These are phyloP conservation scores for Blumeria graminis DNA, from an alignment of 2,329 filamentous ascomycete genomes.

Conservation along the genomic window DNA sequence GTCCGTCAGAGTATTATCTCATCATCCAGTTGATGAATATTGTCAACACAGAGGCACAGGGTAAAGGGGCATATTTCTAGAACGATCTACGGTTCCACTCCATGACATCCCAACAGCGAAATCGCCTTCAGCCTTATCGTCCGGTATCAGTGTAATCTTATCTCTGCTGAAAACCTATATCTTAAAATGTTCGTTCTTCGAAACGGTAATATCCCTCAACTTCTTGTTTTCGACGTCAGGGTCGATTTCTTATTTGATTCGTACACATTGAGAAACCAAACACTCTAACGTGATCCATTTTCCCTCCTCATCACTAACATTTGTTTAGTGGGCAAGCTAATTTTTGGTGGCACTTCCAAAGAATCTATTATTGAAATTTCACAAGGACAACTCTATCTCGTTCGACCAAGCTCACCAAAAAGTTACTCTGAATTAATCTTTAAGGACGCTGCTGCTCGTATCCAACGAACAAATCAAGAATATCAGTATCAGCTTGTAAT, in stretches of 20 bases:
- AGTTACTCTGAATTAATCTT: slow-evolving; percentile 98
- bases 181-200: slow-evolving; percentile 20
- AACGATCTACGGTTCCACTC: too few species aligned
- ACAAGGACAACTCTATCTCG: slow-evolving; percentile 90
- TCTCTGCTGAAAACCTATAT: too few species aligned
- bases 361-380: slow-evolving; percentile 86
- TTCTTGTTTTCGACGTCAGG: slow-evolving; percentile 4
- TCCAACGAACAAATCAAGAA: slow-evolving; percentile 79
- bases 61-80: too few species aligned
- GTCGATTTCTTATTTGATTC: slow-evolving; percentile 3
- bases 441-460: slow-evolving; percentile 81
- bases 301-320: slow-evolving; percentile 4
- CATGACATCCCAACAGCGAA: too few species aligned
- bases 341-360: slow-evolving; percentile 60
- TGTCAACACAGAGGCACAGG: too few species aligned
- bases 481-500: slow-evolving; percentile 95
- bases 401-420: slow-evolving; percentile 83
- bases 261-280: not conserved
- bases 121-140: too few species aligned
- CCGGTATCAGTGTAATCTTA: too few species aligned
- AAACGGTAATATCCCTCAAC: slow-evolving; percentile 17
- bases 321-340: slow-evolving; percentile 57
- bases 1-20: too few species aligned
- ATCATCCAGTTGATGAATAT: too few species aligned
- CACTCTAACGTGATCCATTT: not conserved